Evolutionary conservation across 1,284 basidiomycete species (phyloP), one percentile per base, ranked within the genome.

Genomic region (Leccinum variabile): DNA sequence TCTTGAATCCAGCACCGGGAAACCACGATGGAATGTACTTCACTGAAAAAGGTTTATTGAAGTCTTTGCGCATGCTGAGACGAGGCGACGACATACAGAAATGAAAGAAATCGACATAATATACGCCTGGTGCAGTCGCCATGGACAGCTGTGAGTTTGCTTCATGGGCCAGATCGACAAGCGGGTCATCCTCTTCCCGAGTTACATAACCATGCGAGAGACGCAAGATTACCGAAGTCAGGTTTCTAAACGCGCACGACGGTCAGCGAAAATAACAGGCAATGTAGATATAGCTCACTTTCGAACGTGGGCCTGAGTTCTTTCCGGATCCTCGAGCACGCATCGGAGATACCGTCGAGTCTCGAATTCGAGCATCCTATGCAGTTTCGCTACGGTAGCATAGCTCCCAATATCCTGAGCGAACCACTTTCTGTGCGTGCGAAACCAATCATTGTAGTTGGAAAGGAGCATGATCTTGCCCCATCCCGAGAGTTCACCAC

Each of bases 1-100:
- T 77, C 66, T 81, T 81, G 75, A 87, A 88, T n/a, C 77, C 78
- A 5, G 84, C 82, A 30, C 86, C 85, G 14, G 87, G 87, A 63
- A 87, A 76, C 86, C 87, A 88, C 8, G 75, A 70, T 2, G 87
- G 87, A 22, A 88, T 65, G 68, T 86, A 77, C 50, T 80, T 80
- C 67, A 88, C 85, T 87, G 61, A 3, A 8, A 25, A 39, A 41
- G 2, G 30, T 5, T 22, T 3, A 25, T 41, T 13, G 50, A n/a
- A 5, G 1, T 22, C 8, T 39, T 33, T 3, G 18, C 16, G 10
- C 5, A 25, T 2, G 18, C 1, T n/a, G 10, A 11, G 5, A 39
- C 1, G 14, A 53, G 33, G 33, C 33, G 18, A 22, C 3, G 3
- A 18, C 64, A 39, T 53, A 68, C 69, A 18, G 3, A 68, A 18